phyloP scores from a whole-genome alignment of 2,329 filamentous ascomycete species.

The Cercospora beticola region DNA sequence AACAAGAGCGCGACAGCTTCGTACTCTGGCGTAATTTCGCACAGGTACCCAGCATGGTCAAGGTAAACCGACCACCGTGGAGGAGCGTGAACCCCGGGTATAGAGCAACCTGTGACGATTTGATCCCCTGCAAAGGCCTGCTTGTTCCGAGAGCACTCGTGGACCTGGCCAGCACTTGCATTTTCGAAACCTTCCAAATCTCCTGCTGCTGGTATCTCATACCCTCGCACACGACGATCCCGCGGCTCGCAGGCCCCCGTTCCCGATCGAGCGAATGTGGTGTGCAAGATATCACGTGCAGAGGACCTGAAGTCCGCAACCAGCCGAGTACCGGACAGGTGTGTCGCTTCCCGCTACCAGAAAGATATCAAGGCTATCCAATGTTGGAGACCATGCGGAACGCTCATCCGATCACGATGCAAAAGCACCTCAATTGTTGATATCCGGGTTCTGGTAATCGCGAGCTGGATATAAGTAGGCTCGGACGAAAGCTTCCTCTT shows the following conservation, averaged over 20 bases:
- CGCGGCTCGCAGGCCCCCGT: not conserved
- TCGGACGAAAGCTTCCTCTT: constrained; percentile 6
- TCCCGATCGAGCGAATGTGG: not conserved
- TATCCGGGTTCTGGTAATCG: constrained; percentile 3
- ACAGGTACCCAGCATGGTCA: constrained; percentile 3
- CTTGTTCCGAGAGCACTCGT: not conserved
- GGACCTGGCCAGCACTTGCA: not conserved
- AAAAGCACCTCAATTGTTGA: not conserved
- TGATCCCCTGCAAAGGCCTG: not conserved
- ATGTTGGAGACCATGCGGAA: not conserved
- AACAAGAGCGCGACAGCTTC: not conserved
- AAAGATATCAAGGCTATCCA: not conserved
- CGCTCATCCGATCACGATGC: constrained; percentile 10
- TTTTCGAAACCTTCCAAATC: not conserved
- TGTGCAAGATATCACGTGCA: not conserved
- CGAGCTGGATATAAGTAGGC: constrained; percentile 8
- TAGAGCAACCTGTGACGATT: not conserved
- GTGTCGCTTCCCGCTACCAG: not conserved
- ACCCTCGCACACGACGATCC: not conserved
- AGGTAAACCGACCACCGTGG: not conserved
- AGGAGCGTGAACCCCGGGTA: constrained; percentile 6
- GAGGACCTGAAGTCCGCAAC: not conserved
- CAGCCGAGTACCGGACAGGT: not conserved
- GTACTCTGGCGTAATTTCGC: constrained; percentile 11
- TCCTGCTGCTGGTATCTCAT: not conserved